Evolutionary conservation across 129 eudicot species (phyloP).

Genomic region (Chrysanthemum makinoi): DNA sequence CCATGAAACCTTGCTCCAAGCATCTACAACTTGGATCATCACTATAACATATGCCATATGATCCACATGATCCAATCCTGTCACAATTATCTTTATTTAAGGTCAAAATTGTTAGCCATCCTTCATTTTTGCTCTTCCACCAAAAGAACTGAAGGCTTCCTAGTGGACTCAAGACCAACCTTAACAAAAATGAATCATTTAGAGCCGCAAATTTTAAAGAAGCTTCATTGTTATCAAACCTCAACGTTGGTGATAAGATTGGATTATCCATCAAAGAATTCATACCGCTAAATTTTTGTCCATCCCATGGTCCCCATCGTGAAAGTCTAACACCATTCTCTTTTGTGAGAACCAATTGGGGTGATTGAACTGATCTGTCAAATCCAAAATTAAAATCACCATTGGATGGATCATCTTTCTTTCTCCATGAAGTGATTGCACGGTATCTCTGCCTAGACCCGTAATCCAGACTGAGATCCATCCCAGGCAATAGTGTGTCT

Average conservation of each 20-base stretch:
- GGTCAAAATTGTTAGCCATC: constrained; percentile 39
- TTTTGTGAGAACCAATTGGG: constrained; percentile 38
- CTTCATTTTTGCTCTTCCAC: constrained; percentile 37
- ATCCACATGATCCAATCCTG: constrained; percentile 48
- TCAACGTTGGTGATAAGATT: constrained; percentile 21
- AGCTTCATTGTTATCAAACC: constrained; percentile 25
- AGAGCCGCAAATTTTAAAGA: constrained; percentile 31
- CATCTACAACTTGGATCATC: constrained; percentile 51
- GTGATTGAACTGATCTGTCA: constrained; percentile 33
- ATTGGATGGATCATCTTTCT: constrained; percentile 39
- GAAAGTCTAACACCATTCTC: constrained; percentile 25
- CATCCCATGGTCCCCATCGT: constrained; percentile 68
- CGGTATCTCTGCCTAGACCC: constrained; percentile 21
- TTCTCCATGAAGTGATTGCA: constrained; percentile 45
- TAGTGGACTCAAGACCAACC: constrained; percentile 39
- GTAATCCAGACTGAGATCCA: constrained; percentile 44
- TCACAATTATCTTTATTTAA: constrained; percentile 52
- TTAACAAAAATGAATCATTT: constrained; percentile 28
- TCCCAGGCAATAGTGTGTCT: constrained; percentile 49
- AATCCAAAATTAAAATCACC: constrained; percentile 40
- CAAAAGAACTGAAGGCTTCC: constrained; percentile 40
- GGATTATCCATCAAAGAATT: constrained; percentile 34
- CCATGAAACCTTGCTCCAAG: constrained; percentile 44
- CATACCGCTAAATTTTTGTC: constrained; percentile 42
- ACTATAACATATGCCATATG: constrained; percentile 47